Evolutionary conservation across 192 early-diverging fungal species (phyloP).

Genomic region (Chytriomyces sp.): DNA sequence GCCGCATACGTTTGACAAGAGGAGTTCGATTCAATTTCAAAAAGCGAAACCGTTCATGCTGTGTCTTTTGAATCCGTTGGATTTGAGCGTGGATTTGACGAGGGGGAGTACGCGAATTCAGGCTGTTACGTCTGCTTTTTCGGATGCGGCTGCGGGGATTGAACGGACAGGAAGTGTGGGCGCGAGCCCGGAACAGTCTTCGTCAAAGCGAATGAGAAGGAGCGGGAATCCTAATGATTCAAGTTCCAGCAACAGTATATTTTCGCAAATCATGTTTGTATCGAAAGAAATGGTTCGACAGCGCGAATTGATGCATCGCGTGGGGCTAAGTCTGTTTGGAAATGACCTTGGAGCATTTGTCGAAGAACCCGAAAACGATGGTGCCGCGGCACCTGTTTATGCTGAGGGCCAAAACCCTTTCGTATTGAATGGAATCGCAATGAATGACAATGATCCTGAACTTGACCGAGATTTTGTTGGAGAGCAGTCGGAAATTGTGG

Average conservation of each 20-base stretch:
- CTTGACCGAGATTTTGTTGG: too few relatives aligned
- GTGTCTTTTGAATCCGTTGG: constrained; percentile 11
- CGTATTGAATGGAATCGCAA: neutral
- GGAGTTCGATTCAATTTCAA: neutral
- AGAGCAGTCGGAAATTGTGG: too few relatives aligned
- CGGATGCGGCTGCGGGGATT: neutral
- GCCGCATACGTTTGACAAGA: neutral
- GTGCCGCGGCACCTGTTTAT: neutral
- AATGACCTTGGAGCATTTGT: neutral
- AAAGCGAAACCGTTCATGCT: neutral
- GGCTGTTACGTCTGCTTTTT: neutral
- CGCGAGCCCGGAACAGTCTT: neutral
- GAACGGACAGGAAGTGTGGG: neutral
- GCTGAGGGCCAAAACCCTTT: neutral
- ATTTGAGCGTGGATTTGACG: constrained; percentile 5
- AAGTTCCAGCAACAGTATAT: neutral
- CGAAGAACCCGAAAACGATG: neutral
- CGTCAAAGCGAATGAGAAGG: neutral
- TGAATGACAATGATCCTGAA: too few relatives aligned
- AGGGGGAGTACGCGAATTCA: neutral
- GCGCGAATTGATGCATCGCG: neutral
- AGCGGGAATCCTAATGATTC: neutral
- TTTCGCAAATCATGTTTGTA: constrained; percentile 8
- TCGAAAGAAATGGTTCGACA: constrained; percentile 1
- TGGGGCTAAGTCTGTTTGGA: constrained; percentile 3